Conservation (phyloP, 83 land plant species). For the Picea abies region DNA sequence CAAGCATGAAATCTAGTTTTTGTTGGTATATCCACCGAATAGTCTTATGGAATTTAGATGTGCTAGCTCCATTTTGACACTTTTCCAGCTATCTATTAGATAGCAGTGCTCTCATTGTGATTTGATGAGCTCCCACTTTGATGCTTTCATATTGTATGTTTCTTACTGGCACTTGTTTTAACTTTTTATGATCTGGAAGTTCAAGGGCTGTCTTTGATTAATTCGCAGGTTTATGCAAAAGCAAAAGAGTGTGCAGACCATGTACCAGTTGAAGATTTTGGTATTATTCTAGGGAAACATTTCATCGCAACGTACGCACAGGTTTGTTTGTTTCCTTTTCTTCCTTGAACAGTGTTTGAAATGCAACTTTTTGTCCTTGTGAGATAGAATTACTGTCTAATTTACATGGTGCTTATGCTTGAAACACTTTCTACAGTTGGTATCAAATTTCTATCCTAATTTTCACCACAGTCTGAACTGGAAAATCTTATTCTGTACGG, state of each 20-base stretch:
- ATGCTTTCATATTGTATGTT: not conserved
- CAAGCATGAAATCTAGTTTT: not conserved
- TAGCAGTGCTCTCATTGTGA: not conserved
- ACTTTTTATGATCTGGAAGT: not conserved
- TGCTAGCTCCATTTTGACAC: not conserved
- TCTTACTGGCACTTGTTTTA: not conserved
- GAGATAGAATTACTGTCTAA: not conserved
- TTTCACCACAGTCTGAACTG: too few relatives aligned
- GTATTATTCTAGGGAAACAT: slow-evolving; percentile 74
- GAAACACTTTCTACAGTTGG: too few relatives aligned
- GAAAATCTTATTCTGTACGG: too few relatives aligned
- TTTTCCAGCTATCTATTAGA: not conserved
- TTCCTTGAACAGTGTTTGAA: not conserved
- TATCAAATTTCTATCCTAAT: too few relatives aligned
- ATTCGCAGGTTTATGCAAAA: slow-evolving; percentile 74
- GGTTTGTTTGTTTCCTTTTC: slow-evolving; percentile 28
- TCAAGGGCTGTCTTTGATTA: not conserved
- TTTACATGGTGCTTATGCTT: too few relatives aligned
- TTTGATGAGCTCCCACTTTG: not conserved
- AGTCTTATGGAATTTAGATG: not conserved
- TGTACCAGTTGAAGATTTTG: slow-evolving; percentile 89
- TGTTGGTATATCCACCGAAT: not conserved
- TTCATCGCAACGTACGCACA: slow-evolving; percentile 70
- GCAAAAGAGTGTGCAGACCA: slow-evolving; percentile 82
- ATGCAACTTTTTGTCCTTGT: not conserved